Evolutionary conservation across 1,284 basidiomycete species (phyloP), one percentile per base, ranked within the genome.

Genomic region (Sanguinoderma infundibulare): DNA sequence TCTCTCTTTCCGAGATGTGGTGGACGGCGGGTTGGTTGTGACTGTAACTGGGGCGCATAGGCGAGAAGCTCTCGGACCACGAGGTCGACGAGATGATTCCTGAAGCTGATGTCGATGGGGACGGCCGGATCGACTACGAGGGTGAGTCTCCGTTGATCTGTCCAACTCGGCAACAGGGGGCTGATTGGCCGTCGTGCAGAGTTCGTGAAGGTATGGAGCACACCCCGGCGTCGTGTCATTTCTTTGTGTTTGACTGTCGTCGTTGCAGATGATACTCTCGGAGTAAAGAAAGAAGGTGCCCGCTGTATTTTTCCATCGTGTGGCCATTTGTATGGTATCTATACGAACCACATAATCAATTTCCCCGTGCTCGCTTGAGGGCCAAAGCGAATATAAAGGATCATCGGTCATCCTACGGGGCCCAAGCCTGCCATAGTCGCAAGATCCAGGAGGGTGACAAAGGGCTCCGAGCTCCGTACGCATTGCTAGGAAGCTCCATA

Each of bases 1-100:
- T n/a, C 8, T 12, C 10, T 42, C 28, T 15, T n/a, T n/a, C 32
- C 17, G 24, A 52, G 14, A 34, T 47, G 64, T 61, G 65, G 32
- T 52, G 42, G 39, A 42, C 38, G 57, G 57, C n/a, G 30, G 15
- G 28, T n/a, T 56, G 39, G 54, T 28, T 60, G 34, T 1, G n/a
- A n/a, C n/a, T n/a, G n/a, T n/a, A n/a, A n/a, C n/a, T n/a, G n/a
- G 38, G 15, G 8, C 36, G 24, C n/a, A 30, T 22, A 87, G 94
- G 92, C 65, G 96, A 98, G 82, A 96, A 96, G 78, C 82, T 98
- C 60, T 89, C 94, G 17, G 95, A 98, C 72, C 86, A 80, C 39
- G 97, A 98, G 80, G 94, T 98, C 64, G 93, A 96, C 70, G 95
- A 98, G 81, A 98, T 99, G 97, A 98, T 99, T 76, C 87, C 95